A percentile compares a stretch with the other conserved stretches of the same genome.
Conservation (phyloP, 495 filamentous ascomycete genomes). For the Lindgomyces ingoldianus region DNA sequence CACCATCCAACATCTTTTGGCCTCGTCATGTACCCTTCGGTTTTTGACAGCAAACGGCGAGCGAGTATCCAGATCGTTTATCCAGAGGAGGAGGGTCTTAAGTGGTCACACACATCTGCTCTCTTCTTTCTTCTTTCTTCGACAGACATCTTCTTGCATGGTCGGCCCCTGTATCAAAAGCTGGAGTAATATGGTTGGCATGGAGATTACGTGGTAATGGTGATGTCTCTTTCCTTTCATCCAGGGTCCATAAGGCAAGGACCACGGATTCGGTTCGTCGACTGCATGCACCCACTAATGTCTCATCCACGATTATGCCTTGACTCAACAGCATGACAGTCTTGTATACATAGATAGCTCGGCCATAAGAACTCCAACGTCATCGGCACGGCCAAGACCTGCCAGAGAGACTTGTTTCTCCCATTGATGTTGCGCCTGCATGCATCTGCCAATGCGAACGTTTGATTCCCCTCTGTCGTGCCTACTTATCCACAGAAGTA, state of each 20-base stretch:
- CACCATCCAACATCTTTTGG: not conserved
- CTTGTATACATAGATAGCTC: conserved; percentile 28
- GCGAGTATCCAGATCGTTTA: not conserved
- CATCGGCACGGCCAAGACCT: not conserved
- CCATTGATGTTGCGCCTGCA: too few relatives aligned
- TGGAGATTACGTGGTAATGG: not conserved
- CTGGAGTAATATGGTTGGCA: conserved; percentile 7
- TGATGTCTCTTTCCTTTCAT: conserved; percentile 1
- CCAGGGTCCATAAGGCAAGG: not conserved
- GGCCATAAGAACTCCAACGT: not conserved
- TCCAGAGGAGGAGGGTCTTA: not conserved
- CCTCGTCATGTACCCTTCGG: not conserved
- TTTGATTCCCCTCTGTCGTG: too few relatives aligned
- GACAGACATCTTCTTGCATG: conserved; percentile 14
- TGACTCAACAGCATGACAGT: conserved; percentile 13
- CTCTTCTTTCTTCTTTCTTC: conserved; percentile 19
- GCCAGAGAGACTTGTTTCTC: not conserved
- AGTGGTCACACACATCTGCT: not conserved
- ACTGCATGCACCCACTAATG: conserved; percentile 26
- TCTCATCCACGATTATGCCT: not conserved
- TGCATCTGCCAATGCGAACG: too few relatives aligned
- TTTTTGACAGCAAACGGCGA: conserved; percentile 13
- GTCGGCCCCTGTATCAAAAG: conserved; percentile 18
- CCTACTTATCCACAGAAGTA: too few relatives aligned
- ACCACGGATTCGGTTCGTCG: conserved; percentile 4